Conservation (phyloP, 2,329 filamentous ascomycete species). For the Fusarium caatingaense region DNA sequence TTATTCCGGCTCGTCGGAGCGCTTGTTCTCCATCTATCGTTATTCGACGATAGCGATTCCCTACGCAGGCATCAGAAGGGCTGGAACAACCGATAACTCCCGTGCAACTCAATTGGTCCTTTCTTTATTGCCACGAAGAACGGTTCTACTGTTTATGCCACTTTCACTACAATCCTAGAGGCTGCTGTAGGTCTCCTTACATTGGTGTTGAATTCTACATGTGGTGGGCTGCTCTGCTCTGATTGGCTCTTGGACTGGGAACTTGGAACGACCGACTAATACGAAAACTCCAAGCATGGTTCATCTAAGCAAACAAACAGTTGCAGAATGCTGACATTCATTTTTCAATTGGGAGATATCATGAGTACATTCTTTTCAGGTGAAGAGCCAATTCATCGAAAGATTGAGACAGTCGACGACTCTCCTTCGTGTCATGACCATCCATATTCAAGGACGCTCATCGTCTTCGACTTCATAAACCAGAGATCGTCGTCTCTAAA, state of each 20-base stretch:
- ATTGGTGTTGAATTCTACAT: slow-evolving; percentile 38
- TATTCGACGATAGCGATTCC: background rate
- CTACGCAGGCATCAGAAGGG: background rate
- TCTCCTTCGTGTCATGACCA: background rate
- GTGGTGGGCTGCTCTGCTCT: slow-evolving; percentile 36
- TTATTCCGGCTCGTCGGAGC: background rate
- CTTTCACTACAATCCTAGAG: slow-evolving; percentile 7
- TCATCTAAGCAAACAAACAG: slow-evolving; percentile 1
- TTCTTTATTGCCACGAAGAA: background rate
- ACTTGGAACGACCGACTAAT: slow-evolving; percentile 28
- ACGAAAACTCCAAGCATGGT: slow-evolving; percentile 26
- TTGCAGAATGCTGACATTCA: background rate
- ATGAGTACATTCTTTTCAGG: background rate
- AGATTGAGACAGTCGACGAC: too few species aligned
- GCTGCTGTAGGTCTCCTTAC: slow-evolving; percentile 29
- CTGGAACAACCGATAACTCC: slow-evolving; percentile 21
- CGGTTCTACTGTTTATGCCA: background rate
- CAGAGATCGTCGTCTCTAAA: slow-evolving; percentile 23
- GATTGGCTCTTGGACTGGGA: slow-evolving; percentile 36
- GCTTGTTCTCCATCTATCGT: background rate
- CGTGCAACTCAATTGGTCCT: slow-evolving; percentile 14
- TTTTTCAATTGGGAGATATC: rapidly evolving
- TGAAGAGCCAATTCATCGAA: background rate
- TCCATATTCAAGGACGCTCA: background rate
- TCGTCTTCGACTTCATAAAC: slow-evolving; percentile 6